A percentile compares a stretch with the other conserved stretches of the same genome.
phyloP scores from a whole-genome alignment of 2,329 filamentous ascomycete species.

The Lecanicillium sp. region DNA sequence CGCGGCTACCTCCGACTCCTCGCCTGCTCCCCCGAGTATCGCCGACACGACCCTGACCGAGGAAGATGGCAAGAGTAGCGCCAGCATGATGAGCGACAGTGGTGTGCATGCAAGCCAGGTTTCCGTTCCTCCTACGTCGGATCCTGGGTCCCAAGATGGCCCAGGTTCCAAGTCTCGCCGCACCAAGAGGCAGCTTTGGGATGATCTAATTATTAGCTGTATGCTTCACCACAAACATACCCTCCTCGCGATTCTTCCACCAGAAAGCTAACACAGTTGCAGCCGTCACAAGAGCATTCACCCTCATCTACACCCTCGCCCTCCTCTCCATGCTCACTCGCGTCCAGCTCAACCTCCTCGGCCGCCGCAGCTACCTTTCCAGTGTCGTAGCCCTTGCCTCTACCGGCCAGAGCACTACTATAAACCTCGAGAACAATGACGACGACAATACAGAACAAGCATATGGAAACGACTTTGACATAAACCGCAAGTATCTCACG shows the following conservation, averaged over 20 bases:
- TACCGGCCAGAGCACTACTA: conserved; percentile 63
- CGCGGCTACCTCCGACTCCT: conserved; percentile 27
- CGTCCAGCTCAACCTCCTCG: conserved; percentile 93
- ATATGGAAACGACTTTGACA: conserved; percentile 91
- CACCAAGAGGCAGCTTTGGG: conserved; percentile 92
- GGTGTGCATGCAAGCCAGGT: conserved; percentile 78
- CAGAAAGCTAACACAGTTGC: conserved; percentile 14
- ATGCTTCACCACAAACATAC: conserved; percentile 28
- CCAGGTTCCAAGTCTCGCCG: conserved; percentile 45
- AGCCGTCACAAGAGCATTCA: conserved; percentile 89
- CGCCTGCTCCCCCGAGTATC: conserved; percentile 51
- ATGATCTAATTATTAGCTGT: conserved; percentile 95
- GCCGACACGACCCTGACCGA: conserved; percentile 68
- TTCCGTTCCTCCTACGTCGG: conserved; percentile 34
- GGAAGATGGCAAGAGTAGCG: conserved; percentile 72
- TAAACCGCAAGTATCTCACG: conserved; percentile 87
- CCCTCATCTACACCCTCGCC: conserved; percentile 82
- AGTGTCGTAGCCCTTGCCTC: conserved; percentile 88
- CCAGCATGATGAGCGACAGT: conserved; percentile 70
- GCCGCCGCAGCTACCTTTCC: conserved; percentile 88
- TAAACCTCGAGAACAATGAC: conserved; percentile 87
- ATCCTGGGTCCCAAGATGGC: conserved; percentile 28
- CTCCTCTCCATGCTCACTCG: conserved; percentile 87
- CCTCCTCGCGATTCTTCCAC: too few species aligned
- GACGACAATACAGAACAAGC: conserved; percentile 75